A percentile compares a stretch with the other conserved stretches of the same genome.
Conservation (phyloP, 2,329 filamentous ascomycete species). For the Ceratocystis albifundus region DNA sequence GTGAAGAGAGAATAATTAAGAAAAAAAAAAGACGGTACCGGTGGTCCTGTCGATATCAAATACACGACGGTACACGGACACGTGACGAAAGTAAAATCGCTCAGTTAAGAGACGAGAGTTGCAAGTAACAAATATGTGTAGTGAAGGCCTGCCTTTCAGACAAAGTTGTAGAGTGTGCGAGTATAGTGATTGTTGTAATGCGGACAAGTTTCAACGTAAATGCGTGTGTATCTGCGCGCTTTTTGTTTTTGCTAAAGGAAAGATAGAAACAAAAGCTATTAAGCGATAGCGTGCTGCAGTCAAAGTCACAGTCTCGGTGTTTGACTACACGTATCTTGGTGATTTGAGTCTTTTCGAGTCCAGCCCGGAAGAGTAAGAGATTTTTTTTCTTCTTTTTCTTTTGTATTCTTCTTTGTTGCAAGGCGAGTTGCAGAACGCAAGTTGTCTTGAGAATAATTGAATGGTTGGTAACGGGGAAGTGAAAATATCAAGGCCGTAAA, state of each 20-base stretch:
- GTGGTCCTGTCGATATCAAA: neutral
- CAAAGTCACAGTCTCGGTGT: neutral
- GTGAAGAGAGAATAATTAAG: constrained; percentile 10
- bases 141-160: constrained; percentile 19
- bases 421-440: constrained; percentile 2
- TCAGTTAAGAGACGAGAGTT: constrained; percentile 1
- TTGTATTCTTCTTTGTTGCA: neutral
- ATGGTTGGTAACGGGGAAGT: neutral
- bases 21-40: constrained; percentile 10
- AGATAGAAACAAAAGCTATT: neutral
- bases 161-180: neutral
- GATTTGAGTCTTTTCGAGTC: constrained; percentile 23
- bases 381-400: neutral
- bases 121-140: neutral
- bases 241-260: neutral
- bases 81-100: constrained; percentile 19
- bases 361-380: constrained; percentile 23
- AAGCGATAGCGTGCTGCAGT: neutral
- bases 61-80: constrained; percentile 6
- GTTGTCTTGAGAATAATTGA: constrained; percentile 3
- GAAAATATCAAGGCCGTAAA: neutral
- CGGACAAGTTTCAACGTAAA: neutral
- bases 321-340: neutral
- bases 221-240: neutral
- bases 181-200: neutral